Evolutionary conservation across 177 flowering plant genomes (phyloP), one percentile per base, ranked within the genome.

Genomic region (Tripterygium wilfordii): DNA sequence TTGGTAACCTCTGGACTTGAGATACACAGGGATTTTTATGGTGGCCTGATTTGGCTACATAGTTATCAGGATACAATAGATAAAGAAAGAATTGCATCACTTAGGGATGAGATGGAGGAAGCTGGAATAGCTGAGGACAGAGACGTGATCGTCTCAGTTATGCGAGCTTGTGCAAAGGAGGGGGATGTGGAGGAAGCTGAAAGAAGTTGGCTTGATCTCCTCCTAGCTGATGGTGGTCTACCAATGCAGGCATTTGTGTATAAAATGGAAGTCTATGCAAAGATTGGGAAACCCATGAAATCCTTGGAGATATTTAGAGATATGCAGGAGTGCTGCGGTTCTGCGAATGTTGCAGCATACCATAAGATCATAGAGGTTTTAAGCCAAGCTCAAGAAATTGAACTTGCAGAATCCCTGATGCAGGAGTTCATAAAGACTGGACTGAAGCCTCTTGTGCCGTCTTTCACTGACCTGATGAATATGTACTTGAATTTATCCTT

Each of bases 41-140:
- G 74, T n/a, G 97, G 99, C 23, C 72, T 92, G 38, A 76, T 92
- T 54, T 87, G 94, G 97, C 74, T 92, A 19, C 97, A 84, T 46
- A 89, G 99, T 50, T 79, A 87, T 66, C 96, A 89, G 63, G 92
- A 89, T 26, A 52, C 42, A 5, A 38, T 92, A 21, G 95, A 94
- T 62, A 78, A 56, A 60, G 79, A 77, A 48, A 71, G 97, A 60
- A 71, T 89, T 49, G 52, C 33, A n/a, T 62, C 57, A 24, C 48
- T 89, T 20, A 74, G 83, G 44, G 45, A 54, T 33, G 88, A 79
- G 42, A 86, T 94, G 97, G 57, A 45, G 22, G 44, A 37, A 30
- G 68, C 60, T 20, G 91, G 96, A 58, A 17, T 89, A 27, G 62
- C 74, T 52, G 99, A 87, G 74, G 60, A 70, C 15, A 60, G 1